Evolutionary conservation across 164 flowering plant genomes (phyloP), one percentile per base, ranked within the genome.

Genomic region (Echeveria elegans): DNA sequence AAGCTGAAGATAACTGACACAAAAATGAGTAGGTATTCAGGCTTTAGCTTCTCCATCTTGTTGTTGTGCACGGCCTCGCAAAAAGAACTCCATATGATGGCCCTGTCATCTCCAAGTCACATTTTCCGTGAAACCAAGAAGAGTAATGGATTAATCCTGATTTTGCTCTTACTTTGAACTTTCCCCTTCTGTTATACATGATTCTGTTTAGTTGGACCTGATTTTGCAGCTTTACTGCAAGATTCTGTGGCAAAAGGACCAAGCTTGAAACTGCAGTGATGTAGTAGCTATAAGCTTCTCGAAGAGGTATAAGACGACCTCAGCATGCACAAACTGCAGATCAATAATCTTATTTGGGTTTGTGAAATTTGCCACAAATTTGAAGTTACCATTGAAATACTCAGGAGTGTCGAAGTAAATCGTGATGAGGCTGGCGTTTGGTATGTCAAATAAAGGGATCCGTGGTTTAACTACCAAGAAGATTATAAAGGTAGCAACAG

Each of bases 331-430:
- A 24, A 83, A 86, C 63, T 74, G 72, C 11, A 87, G 74, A 24
- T 80, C 77, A 1, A 88, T 74, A 71, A 78, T 87, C 65, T 69
- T 69, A 64, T 87, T 91, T 18, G 95, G 95, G 77, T 91, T 91
- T 31, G 97, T 74, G 74, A 90, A 84, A 47, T 88, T 88, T 37
- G 85, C 92, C 0, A 86, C 76, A 71, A 91, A 72, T 30, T 81
- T 76, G 65, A 85, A 75, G 62, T 91, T 91, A 0, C 91, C 85
- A 29, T 87, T 87, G 41, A 87, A 72, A 70, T 79, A 81, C 73
- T 77, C 80, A 0, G 87, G 78, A 4, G 97, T 81, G 73, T 87
- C 91, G 50, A 90, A 79, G 82, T 87, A 87, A 79, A 88, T 72
- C 73, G 75, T 76, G 70, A 70, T 82, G 64, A 91, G 90, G 78